phyloP scores from a whole-genome alignment of 306 rosid species.

The Biancaea sappan region DNA sequence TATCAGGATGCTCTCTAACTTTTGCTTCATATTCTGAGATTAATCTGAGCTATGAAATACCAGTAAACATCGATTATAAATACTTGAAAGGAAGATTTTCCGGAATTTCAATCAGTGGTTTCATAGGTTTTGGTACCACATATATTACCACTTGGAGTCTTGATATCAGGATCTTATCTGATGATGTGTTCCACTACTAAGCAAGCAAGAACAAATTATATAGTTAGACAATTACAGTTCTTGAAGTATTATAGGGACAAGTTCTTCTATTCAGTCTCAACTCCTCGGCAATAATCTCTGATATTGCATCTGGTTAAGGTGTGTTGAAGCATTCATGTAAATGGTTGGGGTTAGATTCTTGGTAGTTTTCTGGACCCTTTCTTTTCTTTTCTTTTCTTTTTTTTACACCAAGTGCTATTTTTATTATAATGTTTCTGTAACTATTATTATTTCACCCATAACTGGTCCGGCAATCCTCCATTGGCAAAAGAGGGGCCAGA shows the following conservation, averaged over 20 bases:
- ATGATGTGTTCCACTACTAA: neutral
- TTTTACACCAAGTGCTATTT: too few species aligned
- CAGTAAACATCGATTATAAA: neutral
- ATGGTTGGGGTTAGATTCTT: neutral
- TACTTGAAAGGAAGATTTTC: neutral
- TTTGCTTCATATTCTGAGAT: neutral
- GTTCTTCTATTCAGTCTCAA: slow-evolving; percentile 7
- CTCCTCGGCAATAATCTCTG: neutral
- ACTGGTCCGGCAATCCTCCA: too few species aligned
- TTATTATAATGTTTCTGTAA: too few species aligned
- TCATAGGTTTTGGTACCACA: neutral
- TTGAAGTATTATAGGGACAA: neutral
- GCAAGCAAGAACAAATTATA: neutral
- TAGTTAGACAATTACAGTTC: neutral
- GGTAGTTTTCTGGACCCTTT: neutral
- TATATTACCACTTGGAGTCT: neutral
- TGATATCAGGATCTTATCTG: neutral
- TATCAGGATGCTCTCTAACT: neutral
- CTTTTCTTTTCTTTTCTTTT: too few species aligned
- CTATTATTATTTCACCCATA: too few species aligned
- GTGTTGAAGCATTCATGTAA: slow-evolving; percentile 24
- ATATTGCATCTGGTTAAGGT: slow-evolving; percentile 1
- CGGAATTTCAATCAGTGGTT: neutral
- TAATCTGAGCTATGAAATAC: neutral
- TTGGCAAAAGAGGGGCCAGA: too few species aligned